phyloP scores from a whole-genome alignment of 257 asterid genomes.

The Catharanthus roseus region DNA sequence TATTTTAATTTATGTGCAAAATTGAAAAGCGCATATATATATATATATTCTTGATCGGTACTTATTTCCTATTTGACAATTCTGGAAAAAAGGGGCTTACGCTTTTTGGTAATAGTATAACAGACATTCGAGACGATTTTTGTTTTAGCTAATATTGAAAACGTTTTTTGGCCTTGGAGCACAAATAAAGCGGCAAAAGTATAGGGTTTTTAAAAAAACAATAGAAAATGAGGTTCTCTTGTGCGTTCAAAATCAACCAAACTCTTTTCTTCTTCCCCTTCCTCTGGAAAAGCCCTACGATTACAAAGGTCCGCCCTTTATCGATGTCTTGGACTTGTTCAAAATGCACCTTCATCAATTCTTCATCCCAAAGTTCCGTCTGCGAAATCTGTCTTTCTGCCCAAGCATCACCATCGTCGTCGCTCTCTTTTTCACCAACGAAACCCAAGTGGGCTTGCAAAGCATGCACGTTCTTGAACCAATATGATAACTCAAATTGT shows the following conservation, averaged over 20 bases:
- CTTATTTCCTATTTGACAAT: no score
- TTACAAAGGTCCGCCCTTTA: conserved; percentile 19
- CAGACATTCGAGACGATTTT: no score
- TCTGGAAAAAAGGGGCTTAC: no score
- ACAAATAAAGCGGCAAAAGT: conserved; percentile 16
- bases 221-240: background rate
- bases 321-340: conserved; percentile 81
- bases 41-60: no score
- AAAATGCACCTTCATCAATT: conserved; percentile 79
- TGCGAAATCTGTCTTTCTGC: conserved; percentile 67
- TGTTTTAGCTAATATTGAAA: no score
- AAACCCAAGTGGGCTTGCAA: conserved; percentile 72
- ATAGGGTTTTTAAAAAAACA: conserved; percentile 15
- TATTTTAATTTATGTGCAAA: no score
- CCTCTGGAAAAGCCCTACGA: conserved; percentile 13
- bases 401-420: conserved; percentile 21
- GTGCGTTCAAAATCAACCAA: background rate
- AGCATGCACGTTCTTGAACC: conserved; percentile 74
- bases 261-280: background rate
- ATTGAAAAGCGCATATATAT: no score
- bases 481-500: conserved; percentile 40
- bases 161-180: no score
- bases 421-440: conserved; percentile 4
- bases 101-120: no score
- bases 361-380: conserved; percentile 44